Evolutionary conservation across 306 rosid species (phyloP).

Genomic region (Inga oerstediana): DNA sequence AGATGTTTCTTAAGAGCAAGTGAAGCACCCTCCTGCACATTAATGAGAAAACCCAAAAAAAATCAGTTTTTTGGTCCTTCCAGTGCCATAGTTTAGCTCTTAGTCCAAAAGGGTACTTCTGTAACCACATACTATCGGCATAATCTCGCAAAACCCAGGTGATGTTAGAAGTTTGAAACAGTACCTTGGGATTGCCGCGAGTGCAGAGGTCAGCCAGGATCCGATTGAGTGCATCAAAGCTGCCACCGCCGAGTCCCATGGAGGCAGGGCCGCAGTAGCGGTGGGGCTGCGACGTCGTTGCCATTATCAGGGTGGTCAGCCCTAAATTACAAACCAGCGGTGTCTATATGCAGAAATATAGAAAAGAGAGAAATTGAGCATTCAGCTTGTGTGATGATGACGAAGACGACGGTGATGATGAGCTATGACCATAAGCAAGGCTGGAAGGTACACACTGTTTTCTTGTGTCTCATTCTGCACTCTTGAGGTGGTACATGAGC

Average conservation of each 20-base stretch:
- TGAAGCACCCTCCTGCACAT: slow-evolving; percentile 76
- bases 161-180: not conserved
- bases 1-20: slow-evolving; percentile 79
- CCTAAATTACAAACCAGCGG: slow-evolving; percentile 25
- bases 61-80: not conserved
- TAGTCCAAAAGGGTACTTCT: not conserved
- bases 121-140: not conserved
- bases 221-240: slow-evolving; percentile 80
- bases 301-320: slow-evolving; percentile 39
- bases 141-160: not conserved
- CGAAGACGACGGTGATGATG: not conserved
- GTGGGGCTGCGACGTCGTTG: slow-evolving; percentile 63
- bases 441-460: not conserved
- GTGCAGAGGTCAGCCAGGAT: slow-evolving; percentile 86
- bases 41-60: not conserved
- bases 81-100: not conserved
- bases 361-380: not conserved
- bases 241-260: slow-evolving; percentile 49
- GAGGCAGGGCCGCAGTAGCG: slow-evolving; percentile 58
- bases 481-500: not conserved
- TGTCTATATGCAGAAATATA: not conserved
- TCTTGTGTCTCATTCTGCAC: not conserved
- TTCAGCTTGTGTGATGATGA: not conserved
- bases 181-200: slow-evolving; percentile 84
- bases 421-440: not conserved